Base-by-base conservation (phyloP, 73 alveolate species). In the Tetrahymena borealis region DNA sequence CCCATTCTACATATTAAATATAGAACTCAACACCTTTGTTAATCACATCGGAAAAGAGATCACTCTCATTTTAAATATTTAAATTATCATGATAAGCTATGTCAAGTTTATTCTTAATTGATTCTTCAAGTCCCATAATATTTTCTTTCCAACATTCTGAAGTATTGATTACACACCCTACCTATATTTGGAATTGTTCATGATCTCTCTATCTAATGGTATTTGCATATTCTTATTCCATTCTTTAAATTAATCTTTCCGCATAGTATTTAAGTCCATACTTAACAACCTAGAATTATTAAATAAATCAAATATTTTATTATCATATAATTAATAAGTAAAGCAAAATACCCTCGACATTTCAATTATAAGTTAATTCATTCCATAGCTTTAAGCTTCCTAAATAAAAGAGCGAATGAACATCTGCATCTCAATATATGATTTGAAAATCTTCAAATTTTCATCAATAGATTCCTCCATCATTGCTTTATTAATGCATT, bases 61-160 rank as follows among this genome's bases (percentile, higher is more conserved):
- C 92, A 40, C 91, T 92, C 33, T 93, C 95, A 85, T 93, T 93
- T 32, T 85, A 18, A 3, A 93, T 38, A 35, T 93, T 93, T 33
- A 93, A 60, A 39, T 93, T 24, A 39, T 93, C 95, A 33, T 78
- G 77, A 79, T 79, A 92, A 38, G 95, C 93, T 11, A 90, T 28
- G 32, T 93, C 95, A 16, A 93, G 24, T 33, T 79, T 38, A 35
- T 85, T 33, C 31, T 40, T 92, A 91, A 93, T 79, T 24, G 39
- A 24, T 36, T 93, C 93, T 41, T 85, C 78, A n/a, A 93, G 38
- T 85, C 79, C 91, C 79, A 92, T 90, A 13, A 93, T 93, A 7
- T 42, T 85, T 37, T 93, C 95, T 41, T 93, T 93, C 43, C 93
- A 93, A 40, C 32, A 85, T 39, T 85, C 95, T 0, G 93, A 91